Percentiles rank a stretch among this genome's conserved stretches.
These are phyloP conservation scores for Raffaelea ambrosiae DNA, from an alignment of 2,329 filamentous ascomycete genomes.

Conservation along the genomic window DNA sequence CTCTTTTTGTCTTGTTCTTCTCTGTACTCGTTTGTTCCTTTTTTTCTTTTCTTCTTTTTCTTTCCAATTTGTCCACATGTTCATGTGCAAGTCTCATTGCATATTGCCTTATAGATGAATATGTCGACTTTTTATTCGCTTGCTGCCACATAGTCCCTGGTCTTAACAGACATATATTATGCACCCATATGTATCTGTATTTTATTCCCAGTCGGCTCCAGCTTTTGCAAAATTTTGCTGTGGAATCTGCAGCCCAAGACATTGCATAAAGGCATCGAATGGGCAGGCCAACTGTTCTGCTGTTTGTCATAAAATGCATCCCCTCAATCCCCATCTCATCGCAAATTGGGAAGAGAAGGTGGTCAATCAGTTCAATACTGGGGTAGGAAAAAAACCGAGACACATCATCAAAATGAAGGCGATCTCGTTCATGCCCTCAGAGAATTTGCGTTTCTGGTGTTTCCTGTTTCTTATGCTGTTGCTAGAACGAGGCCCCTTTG, in stretches of 20 bases:
- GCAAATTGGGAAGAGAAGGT: too few relatives aligned
- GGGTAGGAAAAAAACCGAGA: neutral
- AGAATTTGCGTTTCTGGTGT: neutral
- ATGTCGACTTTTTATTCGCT: neutral
- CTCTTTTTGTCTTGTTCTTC: neutral
- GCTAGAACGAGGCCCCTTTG: neutral
- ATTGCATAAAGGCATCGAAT: too few relatives aligned
- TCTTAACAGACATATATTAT: too few relatives aligned
- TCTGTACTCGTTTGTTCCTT: neutral
- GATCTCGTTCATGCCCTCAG: conserved; percentile 4
- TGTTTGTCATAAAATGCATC: too few relatives aligned
- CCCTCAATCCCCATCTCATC: too few relatives aligned
- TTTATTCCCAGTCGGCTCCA: too few relatives aligned
- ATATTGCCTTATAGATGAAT: too few relatives aligned
- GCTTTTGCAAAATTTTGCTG: too few relatives aligned
- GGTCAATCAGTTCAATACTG: neutral
- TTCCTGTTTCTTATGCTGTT: neutral
- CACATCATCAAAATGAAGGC: neutral
- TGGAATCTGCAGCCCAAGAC: too few relatives aligned
- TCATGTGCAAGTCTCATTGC: conserved; percentile 6
- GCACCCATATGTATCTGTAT: too few relatives aligned
- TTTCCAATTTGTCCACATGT: conserved; percentile 6
- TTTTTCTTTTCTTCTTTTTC: neutral
- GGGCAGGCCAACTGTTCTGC: too few relatives aligned
- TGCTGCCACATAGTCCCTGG: too few relatives aligned